These are phyloP conservation scores for Ammopiptanthus mongolicus DNA, from an alignment of 306 rosid species.

Conservation along the genomic window DNA sequence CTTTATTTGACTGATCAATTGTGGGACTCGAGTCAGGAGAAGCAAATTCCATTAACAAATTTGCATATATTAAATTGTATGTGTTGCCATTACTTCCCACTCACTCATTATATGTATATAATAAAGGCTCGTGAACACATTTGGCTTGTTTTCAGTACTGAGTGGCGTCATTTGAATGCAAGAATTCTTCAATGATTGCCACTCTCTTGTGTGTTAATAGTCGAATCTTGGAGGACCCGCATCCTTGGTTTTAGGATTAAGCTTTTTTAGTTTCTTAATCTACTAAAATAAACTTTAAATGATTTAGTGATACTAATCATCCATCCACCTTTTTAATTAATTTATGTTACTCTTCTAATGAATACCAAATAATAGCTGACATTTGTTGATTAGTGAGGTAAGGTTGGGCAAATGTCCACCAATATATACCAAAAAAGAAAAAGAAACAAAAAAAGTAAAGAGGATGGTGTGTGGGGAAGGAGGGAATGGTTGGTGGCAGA, in stretches of 20 bases:
- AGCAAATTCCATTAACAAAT: constrained; percentile 21
- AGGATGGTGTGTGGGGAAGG: constrained; percentile 16
- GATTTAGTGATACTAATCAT: constrained; percentile 45
- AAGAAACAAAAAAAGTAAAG: constrained; percentile 12
- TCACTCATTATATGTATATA: constrained; percentile 24
- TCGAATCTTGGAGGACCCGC: constrained; percentile 45
- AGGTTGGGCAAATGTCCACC: constrained; percentile 34
- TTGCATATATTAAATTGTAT: constrained; percentile 21
- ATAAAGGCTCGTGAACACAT: not conserved
- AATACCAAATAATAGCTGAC: constrained; percentile 24
- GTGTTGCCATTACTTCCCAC: constrained; percentile 26
- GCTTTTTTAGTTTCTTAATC: constrained; percentile 30
- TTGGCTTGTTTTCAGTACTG: constrained; percentile 19
- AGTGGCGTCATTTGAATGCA: constrained; percentile 36
- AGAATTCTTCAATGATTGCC: constrained; percentile 61
- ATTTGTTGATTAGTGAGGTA: constrained; percentile 29
- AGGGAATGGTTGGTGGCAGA: constrained; percentile 26
- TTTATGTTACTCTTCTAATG: not conserved
- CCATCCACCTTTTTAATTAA: constrained; percentile 27
- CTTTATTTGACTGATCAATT: constrained; percentile 50
- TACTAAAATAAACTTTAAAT: constrained; percentile 6
- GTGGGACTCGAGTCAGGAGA: constrained; percentile 27
- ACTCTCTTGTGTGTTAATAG: constrained; percentile 35
- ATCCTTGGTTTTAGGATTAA: constrained; percentile 45
- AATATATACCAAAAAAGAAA: constrained; percentile 13